These are phyloP conservation scores for Babesia sp. DNA, from an alignment of 169 alveolate species.

Conservation along the genomic window DNA sequence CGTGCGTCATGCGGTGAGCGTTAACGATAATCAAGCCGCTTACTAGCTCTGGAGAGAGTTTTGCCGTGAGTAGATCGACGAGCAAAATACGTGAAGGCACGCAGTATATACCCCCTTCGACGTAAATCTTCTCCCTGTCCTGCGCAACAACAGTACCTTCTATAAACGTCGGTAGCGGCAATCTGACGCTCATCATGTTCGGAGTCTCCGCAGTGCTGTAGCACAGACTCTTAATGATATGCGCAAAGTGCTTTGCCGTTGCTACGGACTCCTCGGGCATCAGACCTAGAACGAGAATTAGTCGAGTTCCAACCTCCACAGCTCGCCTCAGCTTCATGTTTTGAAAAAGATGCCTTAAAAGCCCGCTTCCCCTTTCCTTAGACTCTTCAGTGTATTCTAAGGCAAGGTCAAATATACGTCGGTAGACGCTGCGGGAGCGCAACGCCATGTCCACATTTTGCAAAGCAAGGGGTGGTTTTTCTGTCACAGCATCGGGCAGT, in stretches of 20 bases:
- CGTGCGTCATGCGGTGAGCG: constrained; percentile 62
- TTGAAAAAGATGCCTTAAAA: constrained; percentile 14
- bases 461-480: constrained; percentile 4
- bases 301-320: constrained; percentile 35
- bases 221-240: constrained; percentile 25
- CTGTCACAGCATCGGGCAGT: not conserved
- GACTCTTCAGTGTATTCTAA: constrained; percentile 1
- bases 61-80: constrained; percentile 48
- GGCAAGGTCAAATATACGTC: constrained; percentile 40
- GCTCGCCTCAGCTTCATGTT: constrained; percentile 52
- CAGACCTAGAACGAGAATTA: constrained; percentile 53
- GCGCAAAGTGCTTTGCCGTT: constrained; percentile 21
- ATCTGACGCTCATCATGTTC: constrained; percentile 12
- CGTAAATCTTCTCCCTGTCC: constrained; percentile 56
- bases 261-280: constrained; percentile 36
- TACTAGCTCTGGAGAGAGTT: constrained; percentile 47
- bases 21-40: constrained; percentile 58
- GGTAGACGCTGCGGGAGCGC: constrained; percentile 26
- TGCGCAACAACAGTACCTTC: constrained; percentile 46
- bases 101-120: constrained; percentile 54
- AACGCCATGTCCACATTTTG: constrained; percentile 39
- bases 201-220: constrained; percentile 3
- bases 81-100: constrained; percentile 46
- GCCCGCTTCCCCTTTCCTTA: not conserved
- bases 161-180: constrained; percentile 49